Evolutionary conservation across 78 protist species (phyloP).

Genomic region (Fonticula alba): DNA sequence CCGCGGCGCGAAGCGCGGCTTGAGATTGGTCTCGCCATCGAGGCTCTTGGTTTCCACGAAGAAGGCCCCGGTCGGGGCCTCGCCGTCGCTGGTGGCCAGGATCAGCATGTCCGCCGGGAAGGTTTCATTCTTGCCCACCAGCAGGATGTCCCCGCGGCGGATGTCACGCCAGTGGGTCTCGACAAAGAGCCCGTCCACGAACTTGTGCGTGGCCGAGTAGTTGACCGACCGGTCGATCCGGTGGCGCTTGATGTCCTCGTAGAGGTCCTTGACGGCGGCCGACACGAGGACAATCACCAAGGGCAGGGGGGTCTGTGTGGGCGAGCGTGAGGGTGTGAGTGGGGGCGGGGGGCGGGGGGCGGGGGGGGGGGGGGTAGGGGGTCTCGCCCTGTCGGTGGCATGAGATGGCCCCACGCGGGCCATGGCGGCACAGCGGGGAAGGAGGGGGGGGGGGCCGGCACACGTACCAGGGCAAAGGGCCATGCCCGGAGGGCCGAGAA

Average conservation of each 20-base stretch:
- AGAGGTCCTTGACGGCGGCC: slow-evolving; percentile 5
- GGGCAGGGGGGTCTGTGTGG: slow-evolving; percentile 16
- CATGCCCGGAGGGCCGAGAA: slow-evolving; percentile 3
- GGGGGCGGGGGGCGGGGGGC: too few species aligned
- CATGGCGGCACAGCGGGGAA: slow-evolving; percentile 16
- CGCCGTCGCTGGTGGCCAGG: slow-evolving; percentile 4
- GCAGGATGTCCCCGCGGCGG: slow-evolving; percentile 36
- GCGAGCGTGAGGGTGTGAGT: slow-evolving; percentile 15
- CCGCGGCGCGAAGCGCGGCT: too few species aligned
- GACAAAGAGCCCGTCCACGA: too few species aligned
- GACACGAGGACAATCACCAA: slow-evolving; percentile 9
- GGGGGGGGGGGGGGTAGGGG: too few species aligned
- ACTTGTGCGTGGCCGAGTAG: too few species aligned
- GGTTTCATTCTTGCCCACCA: not conserved
- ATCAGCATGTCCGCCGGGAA: slow-evolving; percentile 46
- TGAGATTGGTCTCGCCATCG: slow-evolving; percentile 38
- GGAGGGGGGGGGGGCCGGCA: too few species aligned
- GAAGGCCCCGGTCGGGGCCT: slow-evolving; percentile 28
- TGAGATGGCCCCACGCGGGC: too few species aligned
- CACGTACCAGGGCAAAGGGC: slow-evolving; percentile 6
- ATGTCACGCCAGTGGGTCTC: slow-evolving; percentile 3
- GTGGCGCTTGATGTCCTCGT: slow-evolving; percentile 31
- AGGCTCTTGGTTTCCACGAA: slow-evolving; percentile 43
- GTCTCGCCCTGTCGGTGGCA: too few species aligned
- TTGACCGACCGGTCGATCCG: not conserved